Evolutionary conservation across 192 early-diverging fungal species (phyloP), one percentile per base, ranked within the genome.

Genomic region (Rhizophagus clarus): DNA sequence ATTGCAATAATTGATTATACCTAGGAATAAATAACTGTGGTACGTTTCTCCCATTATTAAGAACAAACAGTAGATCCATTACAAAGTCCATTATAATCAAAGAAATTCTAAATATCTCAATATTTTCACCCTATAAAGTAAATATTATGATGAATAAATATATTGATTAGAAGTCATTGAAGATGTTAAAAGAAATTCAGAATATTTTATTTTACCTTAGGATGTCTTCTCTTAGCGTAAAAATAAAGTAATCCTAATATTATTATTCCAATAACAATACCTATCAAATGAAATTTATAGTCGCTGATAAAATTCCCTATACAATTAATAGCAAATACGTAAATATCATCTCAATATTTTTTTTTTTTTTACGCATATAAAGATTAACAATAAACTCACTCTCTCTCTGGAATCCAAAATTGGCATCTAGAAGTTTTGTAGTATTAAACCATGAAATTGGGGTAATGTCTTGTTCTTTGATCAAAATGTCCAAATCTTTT

Each of bases 401-500:
- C 17, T 37, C 0, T n/a, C 1, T 37, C 3, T 31, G 71, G 14
- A 73, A 42, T 28, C 71, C 71, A 45, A 42, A 73, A 45, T 47
- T 45, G 15, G 12, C n/a, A 29, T 73, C 71, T 42, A 73, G 11
- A 24, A 28, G 6, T 1, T 17, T 73, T 12, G 42, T 47, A 2
- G 31, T 28, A 24, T 11, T 24, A 17, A 3, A 24, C 26, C 24
- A 26, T 37, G 37, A 73, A 49, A 73, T 26, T 28, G 42, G 32
- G 1, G 34, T 73, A 42, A 12, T 26, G 17, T 51, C 42, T 29
- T 73, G 49, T 17, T 73, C 34, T 17, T 73, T 73, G 17, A 73
- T 73, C 71, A 73, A 42, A 26, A 42, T 22, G 6, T 42, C 15
- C 42, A 73, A 73, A 17, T 73, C 71, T 40, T 73, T 51, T 28